These are phyloP conservation scores for Papiliotrema laurentii DNA, from an alignment of 1,284 basidiomycete species.

Conservation along the genomic window DNA sequence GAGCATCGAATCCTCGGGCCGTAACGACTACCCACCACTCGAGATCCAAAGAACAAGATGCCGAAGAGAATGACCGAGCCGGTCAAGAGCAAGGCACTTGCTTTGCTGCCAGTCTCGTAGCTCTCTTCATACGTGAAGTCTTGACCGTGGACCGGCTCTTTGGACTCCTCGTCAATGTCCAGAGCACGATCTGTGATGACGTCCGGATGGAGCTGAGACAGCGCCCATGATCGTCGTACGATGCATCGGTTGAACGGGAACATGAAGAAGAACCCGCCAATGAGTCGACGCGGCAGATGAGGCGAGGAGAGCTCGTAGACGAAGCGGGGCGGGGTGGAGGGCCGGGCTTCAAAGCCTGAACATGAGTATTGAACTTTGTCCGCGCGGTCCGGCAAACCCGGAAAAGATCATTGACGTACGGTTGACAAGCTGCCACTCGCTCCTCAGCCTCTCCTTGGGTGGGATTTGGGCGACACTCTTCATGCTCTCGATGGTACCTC, in stretches of 20 bases:
- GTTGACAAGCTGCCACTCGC: conserved; percentile 31
- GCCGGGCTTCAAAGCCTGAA: conserved; percentile 11
- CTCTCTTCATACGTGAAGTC: conserved; percentile 73
- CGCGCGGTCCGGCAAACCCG: no score
- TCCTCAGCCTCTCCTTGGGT: conserved; percentile 44
- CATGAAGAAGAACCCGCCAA: conserved; percentile 65
- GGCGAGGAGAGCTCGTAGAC: conserved; percentile 51
- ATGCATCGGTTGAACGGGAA: conserved; percentile 58
- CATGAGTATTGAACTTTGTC: neutral
- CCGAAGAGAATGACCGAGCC: conserved; percentile 21
- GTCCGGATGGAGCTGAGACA: conserved; percentile 53
- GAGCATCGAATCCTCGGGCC: neutral
- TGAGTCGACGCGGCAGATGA: conserved; percentile 48
- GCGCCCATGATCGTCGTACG: conserved; percentile 73
- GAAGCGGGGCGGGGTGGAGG: conserved; percentile 45
- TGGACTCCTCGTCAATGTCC: neutral
- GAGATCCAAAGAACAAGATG: conserved; percentile 30
- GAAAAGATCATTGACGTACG: neutral
- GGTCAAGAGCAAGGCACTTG: conserved; percentile 14
- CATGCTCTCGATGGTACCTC: conserved; percentile 63
- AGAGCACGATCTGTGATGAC: neutral
- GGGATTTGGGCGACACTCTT: conserved; percentile 53
- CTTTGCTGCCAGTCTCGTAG: conserved; percentile 24
- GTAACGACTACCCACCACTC: conserved; percentile 8
- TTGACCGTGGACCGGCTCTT: conserved; percentile 55